Evolutionary conservation across 148 eudicot genomes (phyloP).

Genomic region (Amaranthus cruentus): DNA sequence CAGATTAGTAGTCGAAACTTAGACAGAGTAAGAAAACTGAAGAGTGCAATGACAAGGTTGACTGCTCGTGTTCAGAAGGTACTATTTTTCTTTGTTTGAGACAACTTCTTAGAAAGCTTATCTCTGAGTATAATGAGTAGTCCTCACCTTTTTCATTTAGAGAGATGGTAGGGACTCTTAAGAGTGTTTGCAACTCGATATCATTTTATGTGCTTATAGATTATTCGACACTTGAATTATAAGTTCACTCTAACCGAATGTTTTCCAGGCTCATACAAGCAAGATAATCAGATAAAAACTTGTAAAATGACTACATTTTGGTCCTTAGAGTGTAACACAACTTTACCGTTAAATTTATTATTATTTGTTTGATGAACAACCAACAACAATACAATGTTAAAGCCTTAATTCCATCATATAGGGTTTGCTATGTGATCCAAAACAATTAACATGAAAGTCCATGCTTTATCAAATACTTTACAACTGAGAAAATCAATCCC

Average conservation of each 20-base stretch:
- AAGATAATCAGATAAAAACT: no score
- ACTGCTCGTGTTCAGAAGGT: slow-evolving; percentile 82
- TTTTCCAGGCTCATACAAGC: background rate
- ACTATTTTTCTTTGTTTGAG: background rate
- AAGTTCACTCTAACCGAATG: background rate
- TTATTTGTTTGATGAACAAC: no score
- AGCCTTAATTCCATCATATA: no score
- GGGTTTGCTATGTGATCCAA: no score
- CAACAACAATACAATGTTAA: no score
- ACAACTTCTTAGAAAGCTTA: background rate
- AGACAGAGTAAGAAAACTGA: slow-evolving; percentile 73
- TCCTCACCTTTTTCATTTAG: background rate
- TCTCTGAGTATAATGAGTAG: background rate
- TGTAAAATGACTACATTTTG: no score
- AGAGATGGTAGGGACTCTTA: background rate
- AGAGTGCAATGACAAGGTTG: slow-evolving; percentile 78
- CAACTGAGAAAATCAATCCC: no score
- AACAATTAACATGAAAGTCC: no score
- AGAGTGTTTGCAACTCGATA: background rate
- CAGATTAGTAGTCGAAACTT: slow-evolving; percentile 79
- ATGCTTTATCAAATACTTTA: no score
- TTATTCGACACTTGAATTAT: background rate
- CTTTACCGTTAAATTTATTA: no score
- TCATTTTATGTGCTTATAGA: background rate
- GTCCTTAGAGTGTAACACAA: no score